A percentile compares a stretch with the other conserved stretches of the same genome.
Conservation (phyloP, 1,284 basidiomycete species). For the Microstroma glucosiphilum region DNA sequence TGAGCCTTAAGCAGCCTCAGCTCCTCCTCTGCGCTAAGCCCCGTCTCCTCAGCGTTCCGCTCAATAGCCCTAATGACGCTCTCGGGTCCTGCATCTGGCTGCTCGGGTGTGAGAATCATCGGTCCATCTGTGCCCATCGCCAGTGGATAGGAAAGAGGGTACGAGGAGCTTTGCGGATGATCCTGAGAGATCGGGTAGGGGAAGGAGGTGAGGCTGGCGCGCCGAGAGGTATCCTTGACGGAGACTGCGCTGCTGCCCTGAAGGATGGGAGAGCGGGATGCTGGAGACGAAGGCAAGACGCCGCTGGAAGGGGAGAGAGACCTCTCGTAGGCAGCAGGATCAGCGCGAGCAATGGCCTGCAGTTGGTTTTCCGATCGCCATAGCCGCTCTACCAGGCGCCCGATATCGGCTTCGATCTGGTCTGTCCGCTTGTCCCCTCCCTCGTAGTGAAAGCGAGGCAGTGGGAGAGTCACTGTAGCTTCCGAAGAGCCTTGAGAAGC, state of each 20-base stretch:
- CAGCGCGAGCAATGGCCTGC: conserved; percentile 13
- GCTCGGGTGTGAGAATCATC: conserved; percentile 32
- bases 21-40: conserved; percentile 64
- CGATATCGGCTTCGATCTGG: conserved; percentile 32
- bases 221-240: not conserved
- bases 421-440: conserved; percentile 29
- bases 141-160: conserved; percentile 48
- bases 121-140: conserved; percentile 46
- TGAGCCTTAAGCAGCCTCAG: conserved; percentile 75
- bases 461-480: conserved; percentile 26
- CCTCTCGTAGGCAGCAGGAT: not conserved
- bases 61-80: conserved; percentile 48
- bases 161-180: conserved; percentile 38
- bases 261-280: not conserved
- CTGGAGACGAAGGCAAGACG: not conserved
- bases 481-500: conserved; percentile 3
- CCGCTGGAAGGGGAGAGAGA: not conserved
- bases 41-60: conserved; percentile 45
- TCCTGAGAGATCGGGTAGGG: conserved; percentile 45
- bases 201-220: conserved; percentile 17
- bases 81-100: conserved; percentile 14
- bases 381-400: conserved; percentile 34
- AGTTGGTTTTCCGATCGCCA: conserved; percentile 41
- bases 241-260: not conserved
- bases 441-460: conserved; percentile 29